These are phyloP conservation scores for Torulaspora indica DNA, from an alignment of 805 yeast species.

Conservation along the genomic window DNA sequence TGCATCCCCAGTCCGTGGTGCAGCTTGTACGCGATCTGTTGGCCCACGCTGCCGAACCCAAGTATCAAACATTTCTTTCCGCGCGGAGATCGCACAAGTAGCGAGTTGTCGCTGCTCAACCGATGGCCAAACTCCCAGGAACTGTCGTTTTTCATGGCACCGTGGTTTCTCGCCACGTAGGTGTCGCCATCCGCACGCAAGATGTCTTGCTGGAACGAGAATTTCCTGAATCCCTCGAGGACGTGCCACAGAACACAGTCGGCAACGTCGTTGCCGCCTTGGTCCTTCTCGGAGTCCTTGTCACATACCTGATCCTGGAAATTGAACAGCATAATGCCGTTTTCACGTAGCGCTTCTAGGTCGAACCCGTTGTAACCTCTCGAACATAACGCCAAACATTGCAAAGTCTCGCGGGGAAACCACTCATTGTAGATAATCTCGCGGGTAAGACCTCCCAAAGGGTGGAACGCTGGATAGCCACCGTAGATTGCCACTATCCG, in stretches of 20 bases:
- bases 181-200: conserved; percentile 39
- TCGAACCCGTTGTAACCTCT: conserved; percentile 56
- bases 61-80: conserved; percentile 51
- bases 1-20: conserved; percentile 51
- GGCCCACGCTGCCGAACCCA: conserved; percentile 62
- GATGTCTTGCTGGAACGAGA: conserved; percentile 37
- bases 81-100: conserved; percentile 42
- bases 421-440: conserved; percentile 38
- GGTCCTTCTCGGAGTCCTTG: conserved; percentile 19
- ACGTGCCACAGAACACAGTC: conserved; percentile 57
- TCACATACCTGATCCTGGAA: conserved; percentile 26
- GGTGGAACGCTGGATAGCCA: conserved; percentile 53
- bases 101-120: conserved; percentile 33
- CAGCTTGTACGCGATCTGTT: conserved; percentile 47
- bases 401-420: conserved; percentile 43
- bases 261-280: conserved; percentile 61
- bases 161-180: conserved; percentile 37
- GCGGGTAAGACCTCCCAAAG: conserved; percentile 47
- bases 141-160: conserved; percentile 15
- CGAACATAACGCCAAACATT: conserved; percentile 49
- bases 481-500: conserved; percentile 48
- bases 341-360: conserved; percentile 37
- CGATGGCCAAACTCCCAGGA: conserved; percentile 41
- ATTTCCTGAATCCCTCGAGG: conserved; percentile 51
- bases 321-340: conserved; percentile 45